Evolutionary conservation across 805 yeast species (phyloP).

Genomic region (Suhomyces canberraensis): DNA sequence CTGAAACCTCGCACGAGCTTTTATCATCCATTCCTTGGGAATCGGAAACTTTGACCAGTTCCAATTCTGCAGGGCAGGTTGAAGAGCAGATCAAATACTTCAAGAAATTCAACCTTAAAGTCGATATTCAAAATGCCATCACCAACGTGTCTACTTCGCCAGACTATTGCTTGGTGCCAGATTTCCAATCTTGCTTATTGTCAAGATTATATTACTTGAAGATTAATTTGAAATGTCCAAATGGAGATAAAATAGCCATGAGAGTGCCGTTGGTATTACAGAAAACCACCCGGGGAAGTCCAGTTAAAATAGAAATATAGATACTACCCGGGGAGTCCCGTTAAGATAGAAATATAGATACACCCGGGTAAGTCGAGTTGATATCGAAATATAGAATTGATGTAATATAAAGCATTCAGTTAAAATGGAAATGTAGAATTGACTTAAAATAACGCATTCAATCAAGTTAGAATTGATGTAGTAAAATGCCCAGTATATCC

Average conservation of each 20-base stretch:
- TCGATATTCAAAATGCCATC: conserved; percentile 27
- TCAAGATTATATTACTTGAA: conserved; percentile 34
- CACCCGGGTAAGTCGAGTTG: not conserved
- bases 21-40: conserved; percentile 20
- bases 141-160: conserved; percentile 11
- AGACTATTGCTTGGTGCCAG: conserved; percentile 36
- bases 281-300: conserved; percentile 3
- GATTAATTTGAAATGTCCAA: conserved; percentile 21
- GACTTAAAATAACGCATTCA: too few species aligned
- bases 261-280: conserved; percentile 28
- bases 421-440: too few species aligned
- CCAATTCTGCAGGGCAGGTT: conserved; percentile 6
- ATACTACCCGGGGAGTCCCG: not conserved
- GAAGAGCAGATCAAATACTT: conserved; percentile 16
- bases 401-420: too few species aligned
- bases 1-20: conserved; percentile 6
- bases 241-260: conserved; percentile 21
- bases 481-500: too few species aligned
- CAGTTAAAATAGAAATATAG: not conserved
- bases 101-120: conserved; percentile 20
- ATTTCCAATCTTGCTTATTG: conserved; percentile 35
- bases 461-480: too few species aligned
- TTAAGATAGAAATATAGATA: not conserved
- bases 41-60: conserved; percentile 8
- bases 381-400: not conserved